phyloP scores from a whole-genome alignment of 2,329 filamentous ascomycete species.

The Trichophyton rubrum region DNA sequence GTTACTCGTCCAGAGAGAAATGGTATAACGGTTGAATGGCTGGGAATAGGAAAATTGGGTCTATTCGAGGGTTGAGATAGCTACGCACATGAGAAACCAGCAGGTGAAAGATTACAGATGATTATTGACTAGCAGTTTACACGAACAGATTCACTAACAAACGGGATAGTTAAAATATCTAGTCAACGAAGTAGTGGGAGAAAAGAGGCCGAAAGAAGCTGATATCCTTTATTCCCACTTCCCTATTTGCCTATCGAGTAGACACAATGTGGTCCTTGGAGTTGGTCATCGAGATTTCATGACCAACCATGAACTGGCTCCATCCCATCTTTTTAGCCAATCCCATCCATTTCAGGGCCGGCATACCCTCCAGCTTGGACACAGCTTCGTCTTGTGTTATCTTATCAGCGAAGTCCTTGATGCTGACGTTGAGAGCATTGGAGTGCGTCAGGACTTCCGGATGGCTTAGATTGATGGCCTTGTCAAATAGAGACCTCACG shows the following conservation, averaged over 20 bases:
- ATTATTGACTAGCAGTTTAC: too few species aligned
- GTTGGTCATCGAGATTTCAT: conserved; percentile 1
- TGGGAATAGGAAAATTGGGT: too few species aligned
- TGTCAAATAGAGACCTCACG: not conserved
- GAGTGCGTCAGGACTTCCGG: not conserved
- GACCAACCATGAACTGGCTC: conserved; percentile 5
- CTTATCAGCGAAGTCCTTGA: not conserved
- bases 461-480: not conserved
- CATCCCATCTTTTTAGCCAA: conserved; percentile 4
- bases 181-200: not conserved
- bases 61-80: not conserved
- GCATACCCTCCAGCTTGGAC: not conserved
- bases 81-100: not conserved
- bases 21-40: not conserved
- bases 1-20: not conserved
- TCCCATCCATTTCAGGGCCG: conserved; percentile 2
- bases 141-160: too few species aligned
- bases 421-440: not conserved
- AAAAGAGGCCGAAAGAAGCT: not conserved
- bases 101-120: too few species aligned
- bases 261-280: not conserved
- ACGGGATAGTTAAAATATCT: not conserved
- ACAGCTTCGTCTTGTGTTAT: not conserved
- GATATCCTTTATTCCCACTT: not conserved
- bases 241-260: not conserved